Evolutionary conservation across 164 flowering plant species (phyloP), one percentile per base, ranked within the genome.

Genomic region (Magnolia sinica): DNA sequence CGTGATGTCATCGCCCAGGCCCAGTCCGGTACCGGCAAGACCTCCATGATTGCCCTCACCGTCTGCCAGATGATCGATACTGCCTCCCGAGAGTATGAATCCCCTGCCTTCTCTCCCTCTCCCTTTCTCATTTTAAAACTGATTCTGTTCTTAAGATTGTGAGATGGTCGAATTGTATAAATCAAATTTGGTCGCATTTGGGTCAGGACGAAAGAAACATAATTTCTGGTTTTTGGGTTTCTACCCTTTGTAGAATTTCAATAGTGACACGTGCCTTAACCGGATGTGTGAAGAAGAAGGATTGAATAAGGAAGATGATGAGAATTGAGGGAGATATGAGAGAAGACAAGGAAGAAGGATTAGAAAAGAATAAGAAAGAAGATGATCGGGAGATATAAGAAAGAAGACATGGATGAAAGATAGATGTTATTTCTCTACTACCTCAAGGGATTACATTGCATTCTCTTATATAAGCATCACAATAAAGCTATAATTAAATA

Each of bases 1-100:
- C 89, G 97, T 1, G 98, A 95, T 65, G 98, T 95, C 14, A 92
- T 95, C 58, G 98, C 98, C 0, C 98, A 95, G 86, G 98, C 98
- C 6, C 98, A 95, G 76, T 90, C 95, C 69, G 98, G 98, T 37
- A 95, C 98, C 9, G 98, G 98, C 0, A 95, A 93, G 81, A 90
- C 97, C 71, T 95, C 98, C 80, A 95, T 95, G 98, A 93, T 95
- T 64, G 98, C 97, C 20, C 92, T 95, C 76, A 84, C 95, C 71
- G 98, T 92, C 70, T 95, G 98, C 82, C 98, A 95, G 84, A 83
- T 89, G 77, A 91, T 88, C 73, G 94, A 95, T 52, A 92, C 92
- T 63, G 55, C 89, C 50, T 75, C 77, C 70, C 75, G 90, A 79
- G 95, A 95, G 97, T 95, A 88, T 5, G 50, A 3, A 4, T n/a